Percentiles rank a stretch among this genome's conserved stretches.
These are phyloP conservation scores for Lentinula raphanica DNA, from an alignment of 768 basidiomycete species.

Conservation along the genomic window DNA sequence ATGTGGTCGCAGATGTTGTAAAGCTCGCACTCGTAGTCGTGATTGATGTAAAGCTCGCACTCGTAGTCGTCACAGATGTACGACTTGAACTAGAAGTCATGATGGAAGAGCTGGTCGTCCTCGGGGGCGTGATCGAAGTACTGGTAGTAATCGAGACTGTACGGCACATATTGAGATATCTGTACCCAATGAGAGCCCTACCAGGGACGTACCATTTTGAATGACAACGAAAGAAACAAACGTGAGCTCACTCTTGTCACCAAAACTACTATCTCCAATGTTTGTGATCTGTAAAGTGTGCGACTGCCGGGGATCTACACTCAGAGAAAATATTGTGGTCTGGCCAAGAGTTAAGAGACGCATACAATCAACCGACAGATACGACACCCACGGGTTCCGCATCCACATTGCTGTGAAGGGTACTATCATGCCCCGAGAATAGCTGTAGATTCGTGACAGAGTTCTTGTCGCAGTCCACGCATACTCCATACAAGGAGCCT, in stretches of 20 bases:
- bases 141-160: neutral
- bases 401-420: slow-evolving; percentile 12
- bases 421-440: slow-evolving; percentile 19
- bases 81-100: slow-evolving; percentile 49
- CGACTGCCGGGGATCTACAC: slow-evolving; percentile 18
- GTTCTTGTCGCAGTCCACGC: slow-evolving; percentile 20
- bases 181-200: too few species aligned
- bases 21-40: neutral
- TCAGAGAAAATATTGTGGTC: slow-evolving; percentile 23
- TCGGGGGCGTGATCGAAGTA: neutral
- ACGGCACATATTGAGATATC: neutral
- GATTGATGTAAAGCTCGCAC: too few species aligned
- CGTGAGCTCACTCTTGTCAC: slow-evolving; percentile 17
- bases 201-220: slow-evolving; percentile 6
- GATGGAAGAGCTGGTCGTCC: slow-evolving; percentile 74
- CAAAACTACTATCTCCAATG: slow-evolving; percentile 14
- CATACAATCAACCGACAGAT: neutral
- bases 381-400: slow-evolving; percentile 16
- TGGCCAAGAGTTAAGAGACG: slow-evolving; percentile 5
- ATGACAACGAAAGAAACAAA: slow-evolving; percentile 21
- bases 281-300: slow-evolving; percentile 24
- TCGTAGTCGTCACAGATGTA: too few species aligned
- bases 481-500: slow-evolving; percentile 23
- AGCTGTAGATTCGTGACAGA: slow-evolving; percentile 6
- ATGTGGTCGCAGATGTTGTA: neutral